Evolutionary conservation across 2,329 filamentous ascomycete genomes (phyloP), one percentile per base, ranked within the genome.

Genomic region (Phyllosticta citriasiana): DNA sequence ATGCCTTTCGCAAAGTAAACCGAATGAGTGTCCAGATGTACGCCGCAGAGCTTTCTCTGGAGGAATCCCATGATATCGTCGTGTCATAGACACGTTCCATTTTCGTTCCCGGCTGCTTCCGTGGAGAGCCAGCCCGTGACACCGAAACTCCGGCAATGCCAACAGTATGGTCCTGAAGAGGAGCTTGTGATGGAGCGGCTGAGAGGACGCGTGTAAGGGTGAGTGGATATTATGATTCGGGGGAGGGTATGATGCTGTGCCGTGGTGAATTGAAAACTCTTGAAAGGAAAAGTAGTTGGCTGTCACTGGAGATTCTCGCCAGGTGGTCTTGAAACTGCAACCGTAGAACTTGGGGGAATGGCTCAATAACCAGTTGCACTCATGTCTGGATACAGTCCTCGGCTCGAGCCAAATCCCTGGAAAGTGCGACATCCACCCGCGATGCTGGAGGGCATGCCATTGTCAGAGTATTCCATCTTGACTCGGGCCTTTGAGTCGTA

Each of bases 351-450:
- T 22, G 19, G 30, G 30, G 14, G 4, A 16, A 9, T 40, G 33
- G 33, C 12, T 73, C 67, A 76, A 63, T 73, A 77, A 6, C 70
- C 71, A 55, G 33, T 40, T 40, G 74, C 68, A 59, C 73, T 72
- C 26, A 79, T 68, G 56, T 78, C 75, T 14, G 76, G 77, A 62
- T 77, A 79, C 64, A 76, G 78, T 27, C 78, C 78, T 24, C 76
- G 76, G 64, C 77, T 79, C 14, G 72, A 73, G 54, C 78, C 76
- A 64, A 78, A 73, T 60, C 77, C 77, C 64, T 78, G 75, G 63
- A 76, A 79, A 7, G 76, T 70, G 26, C 76, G 72, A 63, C 76
- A 75, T 25, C 70, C 67, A n/a, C 73, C 74, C 14, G 70, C 68
- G 74, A 75, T 78, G 63, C 69, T 63, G 65, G 68, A 60, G 19